Conservation (phyloP, 768 basidiomycete genomes). For the Royoungia palumana region DNA sequence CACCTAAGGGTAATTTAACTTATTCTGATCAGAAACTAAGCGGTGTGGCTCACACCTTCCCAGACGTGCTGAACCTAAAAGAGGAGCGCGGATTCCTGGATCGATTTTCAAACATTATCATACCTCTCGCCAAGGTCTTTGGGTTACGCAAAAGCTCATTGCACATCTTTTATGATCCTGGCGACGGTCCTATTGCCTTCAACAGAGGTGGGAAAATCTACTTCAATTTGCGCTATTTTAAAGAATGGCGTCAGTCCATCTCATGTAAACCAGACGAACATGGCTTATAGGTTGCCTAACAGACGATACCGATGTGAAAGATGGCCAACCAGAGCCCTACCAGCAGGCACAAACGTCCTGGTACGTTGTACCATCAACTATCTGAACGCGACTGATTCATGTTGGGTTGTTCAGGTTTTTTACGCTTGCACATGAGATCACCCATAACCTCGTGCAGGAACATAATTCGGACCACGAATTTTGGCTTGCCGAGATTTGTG, state of each 20-base stretch:
- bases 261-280: background rate
- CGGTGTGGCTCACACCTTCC: background rate
- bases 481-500: conserved; percentile 84
- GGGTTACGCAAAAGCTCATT: conserved; percentile 63
- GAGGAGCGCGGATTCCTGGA: conserved; percentile 53
- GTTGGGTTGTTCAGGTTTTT: conserved; percentile 49
- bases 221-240: conserved; percentile 78
- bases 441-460: conserved; percentile 79
- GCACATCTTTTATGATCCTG: conserved; percentile 79
- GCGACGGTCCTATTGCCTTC: conserved; percentile 84
- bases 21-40: background rate
- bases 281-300: background rate
- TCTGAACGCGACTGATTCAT: no score
- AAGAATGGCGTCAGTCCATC: conserved; percentile 70
- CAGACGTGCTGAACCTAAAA: conserved; percentile 37
- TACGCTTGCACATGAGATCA: conserved; percentile 49
- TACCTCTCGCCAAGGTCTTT: conserved; percentile 64
- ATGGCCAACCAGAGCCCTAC: conserved; percentile 37
- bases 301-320: conserved; percentile 67
- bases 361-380: conserved; percentile 33
- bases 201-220: conserved; percentile 83
- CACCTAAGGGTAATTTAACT: conserved; percentile 47
- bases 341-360: conserved; percentile 80
- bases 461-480: conserved; percentile 92
- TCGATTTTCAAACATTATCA: conserved; percentile 67